Conservation (phyloP, 2,329 filamentous ascomycete genomes). For the Cercospora janseana region DNA sequence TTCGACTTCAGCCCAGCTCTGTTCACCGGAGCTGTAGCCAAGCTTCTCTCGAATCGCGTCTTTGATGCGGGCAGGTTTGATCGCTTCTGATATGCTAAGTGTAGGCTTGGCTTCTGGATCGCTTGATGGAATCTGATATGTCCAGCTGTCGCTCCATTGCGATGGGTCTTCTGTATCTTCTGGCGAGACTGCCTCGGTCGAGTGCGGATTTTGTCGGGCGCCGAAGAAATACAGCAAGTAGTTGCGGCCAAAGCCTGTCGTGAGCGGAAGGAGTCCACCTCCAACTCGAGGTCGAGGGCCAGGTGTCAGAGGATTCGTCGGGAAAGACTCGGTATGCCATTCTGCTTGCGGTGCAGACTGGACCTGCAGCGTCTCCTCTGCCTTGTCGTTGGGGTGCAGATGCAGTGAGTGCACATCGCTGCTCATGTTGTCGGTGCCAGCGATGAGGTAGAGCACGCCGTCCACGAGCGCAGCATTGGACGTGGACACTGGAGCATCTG, state of each 20-base stretch:
- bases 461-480: conserved; percentile 40
- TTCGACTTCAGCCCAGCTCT: conserved; percentile 45
- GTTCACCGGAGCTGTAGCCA: conserved; percentile 43
- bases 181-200: conserved; percentile 23
- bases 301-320: conserved; percentile 45
- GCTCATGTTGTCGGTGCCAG: conserved; percentile 36
- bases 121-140: conserved; percentile 44
- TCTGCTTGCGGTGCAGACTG: conserved; percentile 30
- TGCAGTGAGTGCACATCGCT: conserved; percentile 33
- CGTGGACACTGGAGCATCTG: conserved; percentile 32
- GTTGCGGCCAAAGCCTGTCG: conserved; percentile 46
- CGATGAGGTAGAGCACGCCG: conserved; percentile 43
- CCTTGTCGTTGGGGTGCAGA: conserved; percentile 13
- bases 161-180: conserved; percentile 25
- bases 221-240: conserved; percentile 48
- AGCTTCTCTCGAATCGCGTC: conserved; percentile 44
- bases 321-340: conserved; percentile 45
- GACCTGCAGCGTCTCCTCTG: conserved; percentile 17
- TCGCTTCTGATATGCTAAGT: conserved; percentile 29
- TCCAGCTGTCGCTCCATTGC: conserved; percentile 47
- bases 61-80: conserved; percentile 47
- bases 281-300: conserved; percentile 43
- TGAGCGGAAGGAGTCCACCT: conserved; percentile 43
- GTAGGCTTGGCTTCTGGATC: conserved; percentile 31
- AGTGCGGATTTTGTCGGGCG: conserved; percentile 22